phyloP scores from a whole-genome alignment of 73 alveolate species.

The Paramecium octaurelia region DNA sequence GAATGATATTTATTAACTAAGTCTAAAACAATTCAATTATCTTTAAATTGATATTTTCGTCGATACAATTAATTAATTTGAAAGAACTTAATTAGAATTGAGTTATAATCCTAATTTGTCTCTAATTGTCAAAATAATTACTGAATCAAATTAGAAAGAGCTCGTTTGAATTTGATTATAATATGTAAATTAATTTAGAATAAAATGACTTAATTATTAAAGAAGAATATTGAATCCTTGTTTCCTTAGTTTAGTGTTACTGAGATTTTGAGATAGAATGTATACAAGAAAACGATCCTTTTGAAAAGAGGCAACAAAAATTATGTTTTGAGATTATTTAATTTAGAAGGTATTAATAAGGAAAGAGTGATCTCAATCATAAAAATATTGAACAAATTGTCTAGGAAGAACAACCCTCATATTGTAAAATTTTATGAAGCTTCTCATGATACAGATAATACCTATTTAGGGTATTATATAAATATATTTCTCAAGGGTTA shows the following conservation, averaged over 20 bases:
- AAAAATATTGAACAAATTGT: background rate
- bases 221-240: background rate
- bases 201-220: slow-evolving; percentile 22
- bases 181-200: background rate
- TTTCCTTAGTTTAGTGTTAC: background rate
- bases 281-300: background rate
- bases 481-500: background rate
- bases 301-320: background rate
- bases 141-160: background rate
- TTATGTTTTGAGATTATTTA: slow-evolving; percentile 12
- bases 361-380: background rate
- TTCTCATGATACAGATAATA: background rate
- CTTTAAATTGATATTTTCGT: too few relatives aligned
- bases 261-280: slow-evolving; percentile 2
- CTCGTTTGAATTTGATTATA: background rate
- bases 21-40: too few relatives aligned
- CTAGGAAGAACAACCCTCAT: background rate
- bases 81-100: background rate
- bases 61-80: background rate
- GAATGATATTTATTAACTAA: too few relatives aligned
- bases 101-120: too few relatives aligned
- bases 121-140: background rate
- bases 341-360: background rate
- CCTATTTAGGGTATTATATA: slow-evolving; percentile 5
- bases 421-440: slow-evolving; percentile 24